Evolutionary conservation across 164 flowering plant species (phyloP).

Genomic region (Taxillus chinensis): DNA sequence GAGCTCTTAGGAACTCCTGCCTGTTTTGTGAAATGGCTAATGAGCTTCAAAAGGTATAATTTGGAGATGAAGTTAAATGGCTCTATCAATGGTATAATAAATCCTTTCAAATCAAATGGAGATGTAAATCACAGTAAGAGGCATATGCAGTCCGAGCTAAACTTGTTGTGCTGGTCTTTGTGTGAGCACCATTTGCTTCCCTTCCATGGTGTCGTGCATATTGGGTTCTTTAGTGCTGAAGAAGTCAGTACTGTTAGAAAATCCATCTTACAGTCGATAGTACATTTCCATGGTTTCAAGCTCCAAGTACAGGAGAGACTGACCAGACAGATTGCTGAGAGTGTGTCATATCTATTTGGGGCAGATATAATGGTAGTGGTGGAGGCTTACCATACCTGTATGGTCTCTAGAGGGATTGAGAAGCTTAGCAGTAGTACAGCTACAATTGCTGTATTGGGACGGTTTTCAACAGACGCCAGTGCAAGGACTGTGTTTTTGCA

Average conservation of each 20-base stretch:
- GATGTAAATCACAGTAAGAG: conserved; percentile 11
- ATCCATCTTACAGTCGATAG: conserved; percentile 58
- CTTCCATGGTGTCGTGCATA: conserved; percentile 81
- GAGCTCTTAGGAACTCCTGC: conserved; percentile 69
- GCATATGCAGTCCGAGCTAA: conserved; percentile 44
- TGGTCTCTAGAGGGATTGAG: conserved; percentile 93
- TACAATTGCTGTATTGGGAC: conserved; percentile 77
- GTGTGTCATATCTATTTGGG: conserved; percentile 50
- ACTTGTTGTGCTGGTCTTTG: conserved; percentile 74
- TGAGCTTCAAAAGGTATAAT: conserved; percentile 54
- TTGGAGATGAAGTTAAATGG: conserved; percentile 55
- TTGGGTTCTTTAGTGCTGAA: conserved; percentile 48
- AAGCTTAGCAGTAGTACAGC: conserved; percentile 87
- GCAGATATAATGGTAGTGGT: conserved; percentile 79
- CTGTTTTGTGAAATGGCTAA: conserved; percentile 76
- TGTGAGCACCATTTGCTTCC: conserved; percentile 98
- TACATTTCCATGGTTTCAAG: conserved; percentile 73
- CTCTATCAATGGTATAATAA: conserved; percentile 15
- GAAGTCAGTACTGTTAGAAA: conserved; percentile 27
- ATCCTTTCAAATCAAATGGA: conserved; percentile 13
- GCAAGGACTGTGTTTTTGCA: conserved; percentile 60
- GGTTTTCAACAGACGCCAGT: conserved; percentile 49
- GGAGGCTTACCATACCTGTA: conserved; percentile 87
- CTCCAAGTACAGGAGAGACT: conserved; percentile 98
- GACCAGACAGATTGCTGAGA: conserved; percentile 85